Evolutionary conservation across 1,284 basidiomycete genomes (phyloP), one percentile per base, ranked within the genome.

Genomic region (Chondrostereum purpureum): DNA sequence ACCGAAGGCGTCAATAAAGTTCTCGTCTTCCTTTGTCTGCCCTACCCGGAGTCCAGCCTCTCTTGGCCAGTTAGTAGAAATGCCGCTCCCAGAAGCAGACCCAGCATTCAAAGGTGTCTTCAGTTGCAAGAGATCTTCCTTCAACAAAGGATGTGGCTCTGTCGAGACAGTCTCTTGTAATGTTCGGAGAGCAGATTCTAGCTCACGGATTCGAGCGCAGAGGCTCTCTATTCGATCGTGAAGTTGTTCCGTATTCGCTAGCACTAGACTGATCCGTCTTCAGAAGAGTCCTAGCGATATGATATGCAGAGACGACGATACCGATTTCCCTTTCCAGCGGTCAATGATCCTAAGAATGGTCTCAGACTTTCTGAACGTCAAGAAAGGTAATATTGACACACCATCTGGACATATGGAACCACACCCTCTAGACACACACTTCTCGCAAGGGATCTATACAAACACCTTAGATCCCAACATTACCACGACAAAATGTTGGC

Each of bases 381-480:
- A n/a, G n/a, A n/a, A n/a, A n/a, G n/a, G n/a, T n/a, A n/a, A n/a
- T n/a, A n/a, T n/a, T n/a, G 6, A 24, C 65, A 27, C 52, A 79
- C 83, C 83, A 50, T 80, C 77, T 19, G 83, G 83, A 60, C 83
- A 87, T 48, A 86, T 81, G 19, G 73, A 65, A 35, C 75, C 78
- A 53, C 82, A 86, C 41, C 83, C 83, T 53, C 83, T 68, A 50
- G 78, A 78, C 31, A 73, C 72, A 58, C 83, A 86, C 53, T 77
- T 85, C 61, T 80, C 78, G 61, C 83, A 86, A 16, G 83, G 83
- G 41, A 83, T 70, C 78, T 85, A 52, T 13, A 39, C 43, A 43
- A 42, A 54, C 47, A 42, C 23, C 23, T 14, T 34, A 20, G 33
- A 10, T 13, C 37, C 16, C 34, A 14, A 11, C 18, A 18, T 10